Conservation (phyloP, 805 yeast genomes). For the Wickerhamiella australiensis region DNA sequence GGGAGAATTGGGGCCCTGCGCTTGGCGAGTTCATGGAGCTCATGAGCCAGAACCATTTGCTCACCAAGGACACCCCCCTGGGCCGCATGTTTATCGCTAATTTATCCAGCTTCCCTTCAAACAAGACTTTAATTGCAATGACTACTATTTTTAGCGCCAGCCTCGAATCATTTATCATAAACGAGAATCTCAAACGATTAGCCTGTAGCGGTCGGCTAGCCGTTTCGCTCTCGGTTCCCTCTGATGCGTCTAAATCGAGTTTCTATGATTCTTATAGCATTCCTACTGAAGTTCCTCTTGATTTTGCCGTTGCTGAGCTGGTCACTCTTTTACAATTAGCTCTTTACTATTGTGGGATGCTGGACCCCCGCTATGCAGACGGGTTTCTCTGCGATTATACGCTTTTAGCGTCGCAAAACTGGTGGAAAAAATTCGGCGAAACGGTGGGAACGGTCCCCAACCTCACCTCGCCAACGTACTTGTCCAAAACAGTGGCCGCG, state of each 20-base stretch:
- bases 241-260: conserved; percentile 70
- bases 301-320: conserved; percentile 61
- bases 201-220: conserved; percentile 82
- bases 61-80: conserved; percentile 48
- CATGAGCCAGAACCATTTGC: conserved; percentile 50
- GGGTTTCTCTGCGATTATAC: conserved; percentile 77
- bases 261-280: conserved; percentile 64
- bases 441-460: conserved; percentile 21
- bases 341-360: conserved; percentile 61
- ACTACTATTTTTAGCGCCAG: conserved; percentile 33
- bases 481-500: conserved; percentile 49
- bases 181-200: conserved; percentile 62
- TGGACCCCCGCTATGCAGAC: conserved; percentile 61
- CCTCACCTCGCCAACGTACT: neutral
- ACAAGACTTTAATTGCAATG: conserved; percentile 57
- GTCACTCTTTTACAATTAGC: conserved; percentile 64
- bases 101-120: conserved; percentile 66
- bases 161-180: conserved; percentile 52
- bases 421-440: conserved; percentile 73
- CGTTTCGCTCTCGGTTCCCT: conserved; percentile 49
- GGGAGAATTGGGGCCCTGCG: conserved; percentile 37
- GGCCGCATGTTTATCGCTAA: conserved; percentile 70
- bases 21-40: conserved; percentile 55
- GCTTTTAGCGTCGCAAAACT: conserved; percentile 50
- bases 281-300: conserved; percentile 36